A percentile compares a stretch with the other conserved stretches of the same genome.
phyloP scores from a whole-genome alignment of 1,139 yeast genomes.

The Hemisphaericaspora lyxosophila region DNA sequence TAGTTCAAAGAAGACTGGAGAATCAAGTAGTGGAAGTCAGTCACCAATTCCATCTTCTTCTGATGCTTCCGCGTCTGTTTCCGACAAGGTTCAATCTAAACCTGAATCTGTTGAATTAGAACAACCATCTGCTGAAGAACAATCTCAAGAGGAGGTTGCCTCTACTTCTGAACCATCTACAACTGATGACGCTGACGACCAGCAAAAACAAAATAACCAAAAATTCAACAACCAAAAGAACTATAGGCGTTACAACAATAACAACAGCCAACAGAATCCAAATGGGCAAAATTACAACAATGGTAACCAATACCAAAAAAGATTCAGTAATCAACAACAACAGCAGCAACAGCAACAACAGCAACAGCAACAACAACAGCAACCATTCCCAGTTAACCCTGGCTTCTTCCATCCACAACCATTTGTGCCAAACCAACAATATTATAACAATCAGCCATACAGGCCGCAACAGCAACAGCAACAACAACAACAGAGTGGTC shows the following conservation, averaged over 20 bases:
- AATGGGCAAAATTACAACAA: conserved; percentile 12
- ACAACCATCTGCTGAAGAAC: background rate
- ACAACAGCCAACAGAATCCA: conserved; percentile 6
- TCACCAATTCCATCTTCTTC: conserved; percentile 4
- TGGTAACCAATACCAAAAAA: conserved; percentile 20
- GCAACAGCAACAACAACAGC: conserved; percentile 19
- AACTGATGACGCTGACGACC: conserved; percentile 1
- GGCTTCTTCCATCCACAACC: conserved; percentile 31
- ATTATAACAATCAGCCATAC: conserved; percentile 25
- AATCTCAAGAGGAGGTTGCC: background rate
- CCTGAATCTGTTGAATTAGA: background rate
- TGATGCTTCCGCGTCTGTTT: conserved; percentile 5
- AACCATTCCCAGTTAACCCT: conserved; percentile 6
- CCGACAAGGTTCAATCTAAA: conserved; percentile 3
- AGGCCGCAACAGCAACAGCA: conserved; percentile 17
- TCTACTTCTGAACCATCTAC: conserved; percentile 3
- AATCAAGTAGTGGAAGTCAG: conserved; percentile 2
- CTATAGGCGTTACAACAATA: conserved; percentile 13
- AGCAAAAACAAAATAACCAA: conserved; percentile 5
- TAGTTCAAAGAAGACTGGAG: conserved; percentile 6
- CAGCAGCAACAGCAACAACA: too few species aligned
- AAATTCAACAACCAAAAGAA: conserved; percentile 18
- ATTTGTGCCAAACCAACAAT: conserved; percentile 23
- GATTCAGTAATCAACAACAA: conserved; percentile 12
- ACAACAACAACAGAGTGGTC: conserved; percentile 2